These are phyloP conservation scores for Fusarium sulawesiense DNA, from an alignment of 2,329 filamentous ascomycete species.

Conservation along the genomic window DNA sequence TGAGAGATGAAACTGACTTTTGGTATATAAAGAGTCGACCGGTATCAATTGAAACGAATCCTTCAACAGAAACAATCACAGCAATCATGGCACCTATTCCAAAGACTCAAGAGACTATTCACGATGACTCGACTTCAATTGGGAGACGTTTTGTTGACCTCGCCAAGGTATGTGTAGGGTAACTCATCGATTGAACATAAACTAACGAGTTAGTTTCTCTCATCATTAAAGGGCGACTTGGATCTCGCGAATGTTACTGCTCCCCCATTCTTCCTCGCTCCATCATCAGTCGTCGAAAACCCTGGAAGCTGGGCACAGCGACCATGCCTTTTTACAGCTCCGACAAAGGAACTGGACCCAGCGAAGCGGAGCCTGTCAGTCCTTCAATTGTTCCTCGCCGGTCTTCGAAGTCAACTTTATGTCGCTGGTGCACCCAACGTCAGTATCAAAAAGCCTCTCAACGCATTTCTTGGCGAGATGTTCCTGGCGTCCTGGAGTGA, in stretches of 20 bases:
- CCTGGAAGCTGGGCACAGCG: slow-evolving; percentile 63
- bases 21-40: not conserved
- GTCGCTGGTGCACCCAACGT: slow-evolving; percentile 58
- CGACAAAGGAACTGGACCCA: slow-evolving; percentile 57
- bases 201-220: slow-evolving; percentile 31
- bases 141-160: slow-evolving; percentile 31
- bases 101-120: slow-evolving; percentile 22
- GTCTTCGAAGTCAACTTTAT: slow-evolving; percentile 61
- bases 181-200: accelerated
- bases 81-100: slow-evolving; percentile 11
- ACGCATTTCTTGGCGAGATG: slow-evolving; percentile 64
- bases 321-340: slow-evolving; percentile 60
- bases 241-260: slow-evolving; percentile 65
- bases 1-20: not conserved
- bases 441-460: slow-evolving; percentile 65
- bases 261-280: slow-evolving; percentile 61
- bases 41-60: not conserved
- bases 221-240: slow-evolving; percentile 53
- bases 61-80: not conserved
- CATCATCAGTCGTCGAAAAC: slow-evolving; percentile 63
- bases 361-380: slow-evolving; percentile 59
- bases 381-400: slow-evolving; percentile 60
- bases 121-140: slow-evolving; percentile 33
- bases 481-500: slow-evolving; percentile 58
- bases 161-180: slow-evolving; percentile 24